phyloP scores from a whole-genome alignment of 768 basidiomycete genomes.

The Tricholoma sp. region DNA sequence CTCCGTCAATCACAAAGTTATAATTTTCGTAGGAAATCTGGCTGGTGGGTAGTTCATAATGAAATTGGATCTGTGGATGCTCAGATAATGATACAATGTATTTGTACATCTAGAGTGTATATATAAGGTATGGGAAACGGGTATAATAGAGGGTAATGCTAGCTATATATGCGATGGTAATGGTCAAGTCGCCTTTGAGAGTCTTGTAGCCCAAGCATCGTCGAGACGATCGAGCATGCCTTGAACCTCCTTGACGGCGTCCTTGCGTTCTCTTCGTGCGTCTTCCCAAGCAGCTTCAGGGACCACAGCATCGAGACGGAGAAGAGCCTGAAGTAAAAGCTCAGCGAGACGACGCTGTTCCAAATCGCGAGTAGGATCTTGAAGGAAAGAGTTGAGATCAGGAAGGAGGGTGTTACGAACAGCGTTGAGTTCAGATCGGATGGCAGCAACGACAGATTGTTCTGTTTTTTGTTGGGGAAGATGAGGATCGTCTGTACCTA shows the following conservation, averaged over 20 bases:
- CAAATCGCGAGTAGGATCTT: constrained; percentile 21
- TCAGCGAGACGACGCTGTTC: constrained; percentile 67
- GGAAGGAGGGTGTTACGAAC: constrained; percentile 54
- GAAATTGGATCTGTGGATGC: too few relatives aligned
- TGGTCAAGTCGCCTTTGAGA: constrained; percentile 4
- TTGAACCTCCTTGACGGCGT: constrained; percentile 84
- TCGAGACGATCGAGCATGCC: constrained; percentile 77
- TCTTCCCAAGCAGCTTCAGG: constrained; percentile 73
- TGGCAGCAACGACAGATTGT: constrained; percentile 44
- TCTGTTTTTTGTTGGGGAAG: constrained; percentile 36
- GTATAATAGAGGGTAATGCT: background rate
- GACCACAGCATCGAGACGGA: constrained; percentile 78
- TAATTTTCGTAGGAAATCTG: constrained; percentile 6
- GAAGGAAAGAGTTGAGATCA: constrained; percentile 53
- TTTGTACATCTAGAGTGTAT: background rate
- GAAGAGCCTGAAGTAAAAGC: constrained; percentile 78
- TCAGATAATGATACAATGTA: background rate
- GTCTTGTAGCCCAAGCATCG: constrained; percentile 47
- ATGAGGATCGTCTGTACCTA: constrained; percentile 40
- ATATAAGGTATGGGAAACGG: background rate
- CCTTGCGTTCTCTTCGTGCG: constrained; percentile 78
- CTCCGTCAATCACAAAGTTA: constrained; percentile 26
- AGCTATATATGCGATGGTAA: background rate
- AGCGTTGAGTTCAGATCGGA: constrained; percentile 47
- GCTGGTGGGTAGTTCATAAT: background rate